Base-by-base conservation (phyloP, 202 grass and related monocot genomes). In the Schoenoplectus tabernaemontani region DNA sequence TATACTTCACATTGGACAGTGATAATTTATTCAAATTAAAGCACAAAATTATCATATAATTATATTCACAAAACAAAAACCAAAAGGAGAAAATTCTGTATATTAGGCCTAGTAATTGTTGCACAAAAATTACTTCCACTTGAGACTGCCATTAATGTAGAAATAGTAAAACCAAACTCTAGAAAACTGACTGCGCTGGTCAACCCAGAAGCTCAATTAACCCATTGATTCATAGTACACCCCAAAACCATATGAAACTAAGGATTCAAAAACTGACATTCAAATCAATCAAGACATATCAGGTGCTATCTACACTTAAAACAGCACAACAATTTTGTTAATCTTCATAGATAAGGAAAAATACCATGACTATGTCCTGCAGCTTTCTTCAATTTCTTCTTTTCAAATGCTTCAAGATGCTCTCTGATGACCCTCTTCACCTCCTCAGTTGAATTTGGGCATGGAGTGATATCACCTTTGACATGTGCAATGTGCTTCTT, bases 401-500 rank as follows among this genome's bases (percentile, higher is more conserved):
- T 80, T 5, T 34, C 37, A 32, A 9, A 46, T 15, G 4, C 7
- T 46, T 80, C 5, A 39, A 80, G 24, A 32, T 80, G 24, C 22
- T 80, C 57, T 19, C 59, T 51, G 1, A 80, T 63, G 24, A 80
- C 9, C 57, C 38, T 46, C 39, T 48, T 28, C 17, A 5, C 17
- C 38, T 80, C 77, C 22, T 80, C 77, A 5, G 77, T 80, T 15
- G 77, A 50, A 80, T 51, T 80, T 0, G 77, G 77, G 58, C 77
- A 80, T 5, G 77, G 39, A 26, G 5, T 13, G 13, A 80, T 32
- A 23, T 80, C 59, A 32, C 77, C 77, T 80, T 47, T 80, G 39
- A 80, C 30, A 64, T 80, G 77, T 2, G 59, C 77, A 47, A 80
- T 80, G 59, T 80, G 77, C 57, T 48, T 64, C 77, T 80, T 80